phyloP scores from a whole-genome alignment of 805 yeast species.

The Saccharomycopsis fermentans region DNA sequence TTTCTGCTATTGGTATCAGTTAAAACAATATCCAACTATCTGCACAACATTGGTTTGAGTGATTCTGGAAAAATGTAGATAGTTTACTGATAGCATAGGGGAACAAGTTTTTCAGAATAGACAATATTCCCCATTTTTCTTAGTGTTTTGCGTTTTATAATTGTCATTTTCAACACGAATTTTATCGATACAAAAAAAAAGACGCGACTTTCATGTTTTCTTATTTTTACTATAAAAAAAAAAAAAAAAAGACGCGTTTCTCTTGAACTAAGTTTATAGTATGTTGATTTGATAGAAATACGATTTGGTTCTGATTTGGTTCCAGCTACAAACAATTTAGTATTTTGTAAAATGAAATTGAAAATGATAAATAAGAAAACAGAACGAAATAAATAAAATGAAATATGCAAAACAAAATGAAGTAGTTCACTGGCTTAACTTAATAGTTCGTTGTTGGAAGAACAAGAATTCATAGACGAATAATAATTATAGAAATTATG shows the following conservation, averaged over 20 bases:
- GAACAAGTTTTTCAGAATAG: neutral
- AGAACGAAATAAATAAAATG: no score
- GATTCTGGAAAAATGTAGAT: neutral
- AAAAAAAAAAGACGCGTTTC: neutral
- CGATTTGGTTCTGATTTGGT: no score
- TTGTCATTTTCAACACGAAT: neutral
- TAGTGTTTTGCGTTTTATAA: neutral
- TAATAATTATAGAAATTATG: no score
- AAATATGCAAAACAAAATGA: no score
- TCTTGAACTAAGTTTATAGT: neutral
- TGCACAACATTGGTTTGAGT: no score
- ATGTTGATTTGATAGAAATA: no score
- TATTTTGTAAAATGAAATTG: no score
- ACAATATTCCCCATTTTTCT: neutral
- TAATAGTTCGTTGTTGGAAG: neutral
- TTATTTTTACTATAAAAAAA: neutral
- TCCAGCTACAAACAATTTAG: no score
- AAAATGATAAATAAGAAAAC: neutral
- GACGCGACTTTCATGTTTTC: neutral
- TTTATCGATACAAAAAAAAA: neutral
- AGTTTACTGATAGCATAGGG: neutral
- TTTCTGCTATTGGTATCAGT: neutral
- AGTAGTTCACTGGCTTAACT: neutral
- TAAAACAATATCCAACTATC: no score
- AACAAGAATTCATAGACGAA: no score